Evolutionary conservation across 2,329 filamentous ascomycete species (phyloP).

Genomic region (Fusarium sp.): DNA sequence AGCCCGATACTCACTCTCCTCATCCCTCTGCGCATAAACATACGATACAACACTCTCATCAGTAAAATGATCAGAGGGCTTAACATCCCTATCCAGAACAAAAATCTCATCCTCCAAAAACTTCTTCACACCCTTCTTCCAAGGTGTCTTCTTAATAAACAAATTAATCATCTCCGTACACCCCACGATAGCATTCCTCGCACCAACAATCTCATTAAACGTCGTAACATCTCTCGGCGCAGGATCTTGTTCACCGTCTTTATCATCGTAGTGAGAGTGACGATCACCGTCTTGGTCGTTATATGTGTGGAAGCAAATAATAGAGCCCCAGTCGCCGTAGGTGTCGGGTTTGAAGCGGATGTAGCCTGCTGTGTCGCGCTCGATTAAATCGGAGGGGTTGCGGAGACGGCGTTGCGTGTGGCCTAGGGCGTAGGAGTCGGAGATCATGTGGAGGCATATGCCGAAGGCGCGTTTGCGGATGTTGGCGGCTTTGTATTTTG

Average conservation of each 20-base stretch:
- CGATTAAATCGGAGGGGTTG: constrained; percentile 11
- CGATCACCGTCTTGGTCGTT: constrained; percentile 20
- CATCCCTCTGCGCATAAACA: background rate
- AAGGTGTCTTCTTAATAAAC: constrained; percentile 11
- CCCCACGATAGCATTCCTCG: constrained; percentile 10
- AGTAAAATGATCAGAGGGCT: constrained; percentile 23
- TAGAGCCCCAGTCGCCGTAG: constrained; percentile 18
- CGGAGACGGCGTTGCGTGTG: constrained; percentile 20
- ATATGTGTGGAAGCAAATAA: constrained; percentile 26
- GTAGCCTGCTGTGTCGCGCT: constrained; percentile 19
- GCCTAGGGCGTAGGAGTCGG: constrained; percentile 31
- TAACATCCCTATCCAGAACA: constrained; percentile 1
- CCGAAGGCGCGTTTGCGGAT: constrained; percentile 25
- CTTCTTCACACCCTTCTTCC: constrained; percentile 16
- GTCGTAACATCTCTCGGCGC: constrained; percentile 11
- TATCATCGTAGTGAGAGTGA: constrained; percentile 24
- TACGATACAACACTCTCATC: constrained; percentile 22
- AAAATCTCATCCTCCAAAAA: constrained; percentile 24
- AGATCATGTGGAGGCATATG: constrained; percentile 29
- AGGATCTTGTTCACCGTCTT: constrained; percentile 11
- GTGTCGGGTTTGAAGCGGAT: constrained; percentile 25
- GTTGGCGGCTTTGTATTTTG: constrained; percentile 16
- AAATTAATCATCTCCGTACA: constrained; percentile 20
- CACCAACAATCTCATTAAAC: constrained; percentile 22
- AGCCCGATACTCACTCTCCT: background rate